phyloP scores from a whole-genome alignment of 768 basidiomycete species.

The Paxillus ammoniavirescens region DNA sequence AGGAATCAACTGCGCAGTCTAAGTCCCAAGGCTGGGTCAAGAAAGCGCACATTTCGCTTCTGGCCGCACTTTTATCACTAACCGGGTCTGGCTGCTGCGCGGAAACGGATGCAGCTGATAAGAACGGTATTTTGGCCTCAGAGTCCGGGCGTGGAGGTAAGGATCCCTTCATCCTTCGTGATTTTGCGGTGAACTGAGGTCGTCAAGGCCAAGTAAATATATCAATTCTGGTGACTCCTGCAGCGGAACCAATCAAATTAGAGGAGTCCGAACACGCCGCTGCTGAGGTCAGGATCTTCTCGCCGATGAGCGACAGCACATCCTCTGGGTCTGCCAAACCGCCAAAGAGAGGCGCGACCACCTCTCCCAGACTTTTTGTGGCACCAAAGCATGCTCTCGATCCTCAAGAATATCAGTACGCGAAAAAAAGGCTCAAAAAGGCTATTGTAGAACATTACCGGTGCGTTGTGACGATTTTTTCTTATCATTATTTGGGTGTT shows the following conservation, averaged over 20 bases:
- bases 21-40: conserved; percentile 11
- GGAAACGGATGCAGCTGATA: neutral
- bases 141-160: conserved; percentile 12
- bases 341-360: neutral
- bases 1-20: conserved; percentile 15
- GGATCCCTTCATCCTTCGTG: neutral
- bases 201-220: neutral
- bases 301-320: neutral
- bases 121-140: conserved; percentile 5
- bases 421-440: conserved; percentile 82
- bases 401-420: conserved; percentile 78
- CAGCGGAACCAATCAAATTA: neutral
- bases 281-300: neutral
- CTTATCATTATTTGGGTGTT: neutral
- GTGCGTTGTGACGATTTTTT: conserved; percentile 31
- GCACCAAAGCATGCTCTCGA: conserved; percentile 33
- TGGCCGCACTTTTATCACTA: conserved; percentile 4
- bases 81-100: neutral
- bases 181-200: neutral
- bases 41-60: conserved; percentile 6
- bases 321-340: neutral
- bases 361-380: neutral
- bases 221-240: neutral
- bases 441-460: conserved; percentile 85
- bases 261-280: neutral